Conservation (phyloP, 2,329 filamentous ascomycete genomes). For the Geosmithia morbida region DNA sequence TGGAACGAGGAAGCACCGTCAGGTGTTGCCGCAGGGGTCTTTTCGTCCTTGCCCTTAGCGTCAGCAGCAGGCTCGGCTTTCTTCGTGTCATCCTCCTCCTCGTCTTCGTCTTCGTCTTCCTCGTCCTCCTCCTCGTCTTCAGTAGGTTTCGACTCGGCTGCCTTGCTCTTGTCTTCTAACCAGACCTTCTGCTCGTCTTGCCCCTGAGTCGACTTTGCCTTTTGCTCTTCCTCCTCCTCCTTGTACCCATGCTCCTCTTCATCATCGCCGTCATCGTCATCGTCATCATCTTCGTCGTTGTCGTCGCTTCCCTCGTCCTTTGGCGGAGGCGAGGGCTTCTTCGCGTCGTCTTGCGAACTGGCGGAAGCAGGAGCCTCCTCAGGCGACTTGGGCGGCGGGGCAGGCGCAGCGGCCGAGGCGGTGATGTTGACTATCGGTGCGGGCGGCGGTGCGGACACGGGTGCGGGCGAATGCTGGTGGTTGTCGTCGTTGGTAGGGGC, state of each 20-base stretch:
- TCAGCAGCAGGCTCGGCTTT: conserved; percentile 18
- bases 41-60: conserved; percentile 15
- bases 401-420: conserved; percentile 8
- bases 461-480: conserved; percentile 14
- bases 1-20: conserved; percentile 48
- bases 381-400: conserved; percentile 7
- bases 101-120: conserved; percentile 13
- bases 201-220: too few relatives aligned
- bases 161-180: conserved; percentile 39
- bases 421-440: conserved; percentile 17
- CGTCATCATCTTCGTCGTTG: conserved; percentile 8
- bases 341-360: conserved; percentile 13
- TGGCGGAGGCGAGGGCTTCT: conserved; percentile 5
- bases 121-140: conserved; percentile 14
- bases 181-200: conserved; percentile 41
- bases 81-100: conserved; percentile 18
- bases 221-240: conserved; percentile 2
- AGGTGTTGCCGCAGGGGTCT: conserved; percentile 21
- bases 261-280: conserved; percentile 9
- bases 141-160: conserved; percentile 16
- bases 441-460: conserved; percentile 11
- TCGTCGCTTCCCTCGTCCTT: conserved; percentile 13
- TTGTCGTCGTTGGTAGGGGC: conserved; percentile 23
- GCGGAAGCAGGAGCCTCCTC: conserved; percentile 5
- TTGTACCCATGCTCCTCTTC: conserved; percentile 8